These are phyloP conservation scores for Cyclotella baltica DNA, from an alignment of 108 stramenopile species.

Conservation along the genomic window DNA sequence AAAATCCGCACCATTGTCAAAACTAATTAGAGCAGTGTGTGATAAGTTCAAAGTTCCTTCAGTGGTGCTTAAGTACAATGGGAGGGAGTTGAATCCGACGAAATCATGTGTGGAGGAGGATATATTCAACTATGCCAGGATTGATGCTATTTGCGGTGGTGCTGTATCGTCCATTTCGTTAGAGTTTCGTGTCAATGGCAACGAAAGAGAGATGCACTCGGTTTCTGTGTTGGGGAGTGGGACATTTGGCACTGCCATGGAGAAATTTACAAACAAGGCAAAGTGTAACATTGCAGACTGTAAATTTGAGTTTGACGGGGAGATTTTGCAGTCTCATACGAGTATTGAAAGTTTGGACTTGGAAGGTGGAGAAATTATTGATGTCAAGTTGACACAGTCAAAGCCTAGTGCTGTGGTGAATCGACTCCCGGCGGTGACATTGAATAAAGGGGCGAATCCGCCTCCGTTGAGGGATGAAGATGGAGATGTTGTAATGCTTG, in stretches of 20 bases:
- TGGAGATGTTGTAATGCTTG: slow-evolving; percentile 5
- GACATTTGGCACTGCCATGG: slow-evolving; percentile 23
- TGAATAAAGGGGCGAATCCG: not conserved
- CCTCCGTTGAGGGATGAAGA: slow-evolving; percentile 9
- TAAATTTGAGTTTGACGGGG: slow-evolving; percentile 60
- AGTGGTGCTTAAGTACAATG: slow-evolving; percentile 26
- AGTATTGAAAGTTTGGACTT: slow-evolving; percentile 59
- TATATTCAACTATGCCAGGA: slow-evolving; percentile 17
- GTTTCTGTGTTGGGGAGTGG: slow-evolving; percentile 17
- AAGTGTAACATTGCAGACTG: slow-evolving; percentile 24
- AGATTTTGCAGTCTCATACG: slow-evolving; percentile 24
- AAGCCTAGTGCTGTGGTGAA: too few species aligned
- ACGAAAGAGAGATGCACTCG: slow-evolving; percentile 24
- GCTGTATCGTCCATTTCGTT: slow-evolving; percentile 19
- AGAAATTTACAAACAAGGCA: slow-evolving; percentile 20
- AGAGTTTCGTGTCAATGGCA: slow-evolving; percentile 48
- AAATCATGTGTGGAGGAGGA: slow-evolving; percentile 19
- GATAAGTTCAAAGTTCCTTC: slow-evolving; percentile 9
- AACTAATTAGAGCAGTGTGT: slow-evolving; percentile 14
- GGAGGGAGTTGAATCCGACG: slow-evolving; percentile 21
- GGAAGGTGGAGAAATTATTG: slow-evolving; percentile 69
- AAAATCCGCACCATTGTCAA: slow-evolving; percentile 23
- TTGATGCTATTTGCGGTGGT: slow-evolving; percentile 29
- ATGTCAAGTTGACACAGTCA: slow-evolving; percentile 37
- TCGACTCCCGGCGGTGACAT: too few species aligned